Percentiles rank a stretch among this genome's conserved stretches.
Conservation (phyloP, 1,139 yeast species). For the Yamadazyma triangularis region DNA sequence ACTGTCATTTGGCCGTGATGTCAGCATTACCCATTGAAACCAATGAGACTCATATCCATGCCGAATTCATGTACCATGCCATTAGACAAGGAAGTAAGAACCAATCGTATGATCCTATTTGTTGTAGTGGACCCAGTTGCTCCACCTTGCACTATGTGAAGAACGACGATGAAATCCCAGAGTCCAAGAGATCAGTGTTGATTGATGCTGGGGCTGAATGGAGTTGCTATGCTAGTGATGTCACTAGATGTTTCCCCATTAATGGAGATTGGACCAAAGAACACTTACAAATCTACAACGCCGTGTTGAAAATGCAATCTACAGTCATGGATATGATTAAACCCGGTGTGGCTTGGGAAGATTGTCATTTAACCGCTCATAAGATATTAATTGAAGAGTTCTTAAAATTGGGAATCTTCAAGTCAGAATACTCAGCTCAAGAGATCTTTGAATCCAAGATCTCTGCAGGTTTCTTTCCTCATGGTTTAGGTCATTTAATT, state of each 20-base stretch:
- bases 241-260: constrained; percentile 92
- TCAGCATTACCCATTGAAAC: constrained; percentile 83
- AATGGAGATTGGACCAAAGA: constrained; percentile 87
- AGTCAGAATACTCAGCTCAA: constrained; percentile 50
- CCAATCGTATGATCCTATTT: constrained; percentile 90
- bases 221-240: constrained; percentile 89
- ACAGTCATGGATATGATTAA: constrained; percentile 63
- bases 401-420: constrained; percentile 72
- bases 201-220: constrained; percentile 98
- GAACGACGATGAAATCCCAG: constrained; percentile 64
- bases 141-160: constrained; percentile 87
- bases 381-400: constrained; percentile 68
- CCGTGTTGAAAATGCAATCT: constrained; percentile 82
- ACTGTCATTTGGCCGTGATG: constrained; percentile 89
- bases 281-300: constrained; percentile 73
- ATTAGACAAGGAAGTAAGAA: constrained; percentile 88
- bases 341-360: constrained; percentile 88
- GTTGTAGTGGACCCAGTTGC: constrained; percentile 90
- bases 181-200: constrained; percentile 56
- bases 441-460: constrained; percentile 68
- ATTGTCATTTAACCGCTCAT: constrained; percentile 76
- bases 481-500: constrained; percentile 88
- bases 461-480: constrained; percentile 84
- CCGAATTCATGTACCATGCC: constrained; percentile 91
- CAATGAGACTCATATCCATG: constrained; percentile 89